Evolutionary conservation across 805 yeast species (phyloP).

Genomic region (Candida boidinii): DNA sequence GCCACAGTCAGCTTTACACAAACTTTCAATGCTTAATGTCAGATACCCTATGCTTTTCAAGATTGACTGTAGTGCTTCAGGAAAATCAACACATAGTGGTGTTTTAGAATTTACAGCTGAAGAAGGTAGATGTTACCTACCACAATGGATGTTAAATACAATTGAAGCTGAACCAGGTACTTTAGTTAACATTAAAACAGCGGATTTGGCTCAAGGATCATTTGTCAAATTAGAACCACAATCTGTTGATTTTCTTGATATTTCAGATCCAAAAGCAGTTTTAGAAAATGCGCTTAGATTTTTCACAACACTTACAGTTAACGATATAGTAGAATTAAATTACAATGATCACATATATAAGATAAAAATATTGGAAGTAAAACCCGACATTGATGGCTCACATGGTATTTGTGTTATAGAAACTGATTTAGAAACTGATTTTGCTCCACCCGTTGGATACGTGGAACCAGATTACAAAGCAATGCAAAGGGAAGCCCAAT

Average conservation of each 20-base stretch:
- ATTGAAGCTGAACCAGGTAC: conserved; percentile 69
- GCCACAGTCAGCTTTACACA: conserved; percentile 88
- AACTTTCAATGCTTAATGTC: conserved; percentile 82
- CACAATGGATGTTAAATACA: conserved; percentile 94
- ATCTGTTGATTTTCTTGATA: conserved; percentile 84
- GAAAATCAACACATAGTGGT: conserved; percentile 73
- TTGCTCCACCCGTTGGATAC: conserved; percentile 98
- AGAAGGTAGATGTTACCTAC: conserved; percentile 91
- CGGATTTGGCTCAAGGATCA: conserved; percentile 76
- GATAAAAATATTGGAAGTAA: conserved; percentile 78
- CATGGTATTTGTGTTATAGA: conserved; percentile 89
- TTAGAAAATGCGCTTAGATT: conserved; percentile 85
- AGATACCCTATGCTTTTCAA: conserved; percentile 95
- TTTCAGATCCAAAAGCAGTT: conserved; percentile 94
- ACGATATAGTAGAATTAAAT: conserved; percentile 75
- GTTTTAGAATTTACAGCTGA: conserved; percentile 95
- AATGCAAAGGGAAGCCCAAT: conserved; percentile 16
- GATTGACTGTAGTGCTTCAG: conserved; percentile 54
- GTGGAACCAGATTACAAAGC: conserved; percentile 74
- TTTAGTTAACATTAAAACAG: conserved; percentile 63
- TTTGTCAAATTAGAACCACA: conserved; percentile 96
- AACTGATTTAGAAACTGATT: conserved; percentile 93
- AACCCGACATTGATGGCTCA: conserved; percentile 59
- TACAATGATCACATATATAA: conserved; percentile 75
- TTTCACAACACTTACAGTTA: conserved; percentile 78